phyloP scores from a whole-genome alignment of 2,329 filamentous ascomycete genomes.

The Fusarium cyanostomum region DNA sequence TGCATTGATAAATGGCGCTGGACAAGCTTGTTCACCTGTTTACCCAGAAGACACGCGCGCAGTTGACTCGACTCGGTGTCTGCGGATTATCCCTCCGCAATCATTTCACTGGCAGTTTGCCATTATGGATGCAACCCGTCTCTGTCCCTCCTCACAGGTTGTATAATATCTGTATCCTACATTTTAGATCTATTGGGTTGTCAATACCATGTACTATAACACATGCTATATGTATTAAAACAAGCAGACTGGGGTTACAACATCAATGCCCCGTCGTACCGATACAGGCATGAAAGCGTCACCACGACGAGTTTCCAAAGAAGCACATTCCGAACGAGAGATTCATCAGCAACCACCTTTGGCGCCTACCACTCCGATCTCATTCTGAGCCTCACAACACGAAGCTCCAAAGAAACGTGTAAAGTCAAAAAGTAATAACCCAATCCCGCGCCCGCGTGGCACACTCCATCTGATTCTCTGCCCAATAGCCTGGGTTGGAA shows the following conservation, averaged over 20 bases:
- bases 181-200: not conserved
- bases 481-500: conserved; percentile 9
- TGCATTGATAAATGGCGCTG: not conserved
- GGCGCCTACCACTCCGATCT: not conserved
- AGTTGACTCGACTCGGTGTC: not conserved
- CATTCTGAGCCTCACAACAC: not conserved
- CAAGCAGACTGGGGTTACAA: not conserved
- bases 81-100: not conserved
- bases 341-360: not conserved
- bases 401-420: not conserved
- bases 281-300: not conserved
- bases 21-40: not conserved
- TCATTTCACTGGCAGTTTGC: not conserved
- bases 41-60: not conserved
- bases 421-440: not conserved
- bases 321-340: too few species aligned
- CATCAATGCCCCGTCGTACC: not conserved
- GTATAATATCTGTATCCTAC: conserved; percentile 19
- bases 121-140: not conserved
- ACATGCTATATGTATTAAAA: not conserved
- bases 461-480: too few species aligned
- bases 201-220: not conserved
- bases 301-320: too few species aligned
- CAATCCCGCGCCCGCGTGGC: not conserved
- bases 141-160: not conserved